phyloP scores from a whole-genome alignment of 257 asterid species.

The Hygrophila difformis region DNA sequence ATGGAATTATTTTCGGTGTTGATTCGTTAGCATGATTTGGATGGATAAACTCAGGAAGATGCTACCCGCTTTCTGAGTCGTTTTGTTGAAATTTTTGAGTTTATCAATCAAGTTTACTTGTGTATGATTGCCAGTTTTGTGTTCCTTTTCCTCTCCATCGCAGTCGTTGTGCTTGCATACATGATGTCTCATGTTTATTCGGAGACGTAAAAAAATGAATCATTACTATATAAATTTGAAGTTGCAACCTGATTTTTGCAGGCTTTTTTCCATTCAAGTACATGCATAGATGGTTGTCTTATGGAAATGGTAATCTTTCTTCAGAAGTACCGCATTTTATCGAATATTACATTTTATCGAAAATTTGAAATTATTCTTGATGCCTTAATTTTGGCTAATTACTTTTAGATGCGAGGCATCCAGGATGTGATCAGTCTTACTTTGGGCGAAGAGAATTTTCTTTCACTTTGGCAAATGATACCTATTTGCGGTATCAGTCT shows the following conservation, averaged over 20 bases:
- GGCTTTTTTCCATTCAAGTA: slow-evolving; percentile 79
- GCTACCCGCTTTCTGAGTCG: too few species aligned
- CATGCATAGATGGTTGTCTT: slow-evolving; percentile 80
- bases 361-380: too few species aligned
- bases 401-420: slow-evolving; percentile 79
- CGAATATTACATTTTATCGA: not conserved
- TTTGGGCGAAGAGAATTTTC: slow-evolving; percentile 85
- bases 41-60: too few species aligned
- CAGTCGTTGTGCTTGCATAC: not conserved
- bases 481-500: slow-evolving; percentile 75
- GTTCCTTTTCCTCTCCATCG: not conserved
- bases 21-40: too few species aligned
- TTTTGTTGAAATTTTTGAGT: too few species aligned
- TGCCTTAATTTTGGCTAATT: slow-evolving; percentile 10
- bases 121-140: too few species aligned
- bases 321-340: not conserved
- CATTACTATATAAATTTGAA: slow-evolving; percentile 5
- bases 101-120: too few species aligned
- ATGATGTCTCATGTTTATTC: too few species aligned
- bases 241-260: slow-evolving; percentile 27
- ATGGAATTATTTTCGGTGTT: too few species aligned
- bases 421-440: slow-evolving; percentile 91
- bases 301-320: slow-evolving; percentile 64
- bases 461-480: slow-evolving; percentile 74
- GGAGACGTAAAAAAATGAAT: not conserved